Evolutionary conservation across 257 asterid genomes (phyloP), one percentile per base, ranked within the genome.

Genomic region (Knoxia roxburghii): DNA sequence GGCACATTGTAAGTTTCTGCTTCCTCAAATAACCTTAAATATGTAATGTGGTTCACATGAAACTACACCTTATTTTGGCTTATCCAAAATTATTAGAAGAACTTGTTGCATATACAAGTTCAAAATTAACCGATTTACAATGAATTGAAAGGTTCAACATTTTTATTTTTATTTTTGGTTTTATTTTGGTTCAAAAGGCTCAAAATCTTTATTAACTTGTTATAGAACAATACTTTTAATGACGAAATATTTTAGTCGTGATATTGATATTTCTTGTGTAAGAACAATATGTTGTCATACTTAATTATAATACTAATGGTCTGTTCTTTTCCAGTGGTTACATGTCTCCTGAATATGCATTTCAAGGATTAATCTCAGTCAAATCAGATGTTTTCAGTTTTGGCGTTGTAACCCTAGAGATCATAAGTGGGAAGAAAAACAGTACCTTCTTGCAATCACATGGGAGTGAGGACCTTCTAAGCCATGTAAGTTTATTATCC

Each of bases 261-360:
- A 23, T 51, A 23, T 20, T 20, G 14, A 8, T 21, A 51, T 51
- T 23, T 2, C 49, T 43, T 12, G 49, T 43, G 2, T 43, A 43
- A 10, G 49, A 43, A 43, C 8, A 43, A 43, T 43, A 4, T 13
- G 3, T 21, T 51, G 2, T 23, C 3, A 18, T 15, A 50, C 3
- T 15, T 23, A 43, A 20, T 58, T 68, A 7, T 13, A 2, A 20
- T 57, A 24, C 18, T 32, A 2, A 7, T 10, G 27, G 6, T 26
- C 11, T 1, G 21, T 37, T 24, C 12, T 32, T 51, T 68, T 77
- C 74, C 21, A 77, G 75, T 26, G 81, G 78, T 37, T 72, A 77
- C 61, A 77, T 77, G 75, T 58, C 81, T 17, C 77, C 81, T 1
- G 81, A 72, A 50, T 72, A 77, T 5, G 40, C 45, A 48, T n/a